Evolutionary conservation across 352 stramenopile species (phyloP), one percentile per base, ranked within the genome.

Genomic region (Pilasporangium apinafurcum): DNA sequence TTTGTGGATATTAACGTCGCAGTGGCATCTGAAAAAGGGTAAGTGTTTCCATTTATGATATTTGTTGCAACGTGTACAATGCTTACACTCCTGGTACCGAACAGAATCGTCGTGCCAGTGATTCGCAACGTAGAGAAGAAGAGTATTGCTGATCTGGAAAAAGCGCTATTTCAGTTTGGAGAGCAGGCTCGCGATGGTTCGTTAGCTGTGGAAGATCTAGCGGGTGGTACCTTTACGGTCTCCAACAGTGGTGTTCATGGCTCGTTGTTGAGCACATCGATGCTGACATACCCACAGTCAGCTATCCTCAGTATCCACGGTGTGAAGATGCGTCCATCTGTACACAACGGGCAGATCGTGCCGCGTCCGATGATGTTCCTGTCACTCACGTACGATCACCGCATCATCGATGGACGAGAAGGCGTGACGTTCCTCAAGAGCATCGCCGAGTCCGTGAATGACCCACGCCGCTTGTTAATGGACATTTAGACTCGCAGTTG

Each of bases 281-380:
- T 99, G 75, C 96, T 99, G 68, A 97, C 98, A 65, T 83, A 91
- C 17, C 97, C 97, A 27, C 97, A 99, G 62, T 97, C 83, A 45
- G 97, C 97, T 36, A 98, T 99, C 63, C 83, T 99, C 28, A 94
- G 96, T 46, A 97, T 99, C 79, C 97, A 99, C 67, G 94, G 92
- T 30, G 97, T 97, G 27, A 98, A 99, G 72, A 96, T 98, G 85
- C 81, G 96, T 50, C 78, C 96, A 27, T 83, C 95, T 4, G 84
- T 99, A 26, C 56, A 82, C 17, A 76, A 80, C 47, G 96, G 96
- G 40, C 82, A 98, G 63, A 76, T 99, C 33, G 92, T 98, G 44
- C 81, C 96, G 14, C 70, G 96, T 41, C 97, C 97, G n/a, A 99
- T 99, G 95, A 99, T 99, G 97, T 99, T 98, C 62, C 73, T 99